Base-by-base conservation (phyloP, 2,329 filamentous ascomycete genomes). In the Paraconiothyrium brasiliense region DNA sequence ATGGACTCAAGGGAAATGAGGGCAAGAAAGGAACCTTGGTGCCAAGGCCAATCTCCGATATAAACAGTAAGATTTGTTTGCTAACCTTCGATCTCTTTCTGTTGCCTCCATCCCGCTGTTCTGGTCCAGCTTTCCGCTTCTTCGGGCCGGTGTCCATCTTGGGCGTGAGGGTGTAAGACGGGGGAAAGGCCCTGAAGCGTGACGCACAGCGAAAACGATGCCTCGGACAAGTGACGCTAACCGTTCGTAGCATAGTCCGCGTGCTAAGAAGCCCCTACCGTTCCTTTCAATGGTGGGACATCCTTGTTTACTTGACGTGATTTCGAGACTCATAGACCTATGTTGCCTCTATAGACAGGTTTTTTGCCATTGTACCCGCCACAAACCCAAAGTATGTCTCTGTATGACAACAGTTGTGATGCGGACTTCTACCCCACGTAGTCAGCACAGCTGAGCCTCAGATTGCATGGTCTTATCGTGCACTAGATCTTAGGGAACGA, bases 71-170 rank as follows among this genome's bases (percentile, higher is more conserved):
- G 46, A 57, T 51, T 46, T 65, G 67, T 61, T 65, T 68, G 32
- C 74, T 67, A 60, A 81, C 80, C 71, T 77, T 81, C 10, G 70
- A 64, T 62, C 71, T 74, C 68, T 81, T 81, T 27, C 75, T 72
- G 32, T 65, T 66, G 54, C 61, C 66, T 32, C 67, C 69, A 30
- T 67, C 64, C 35, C 65, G 66, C 47, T 69, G 64, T 14, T 72
- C 72, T 32, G 67, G 51, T 48, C 69, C 74, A 22, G 78, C 77
- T 62, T 80, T 81, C 46, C 80, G 71, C 63, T 82, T 82, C 37
- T 54, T 74, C 52, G 68, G 58, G 4, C 56, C 52, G 46, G 64
- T 7, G 32, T 69, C 66, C 69, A 73, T 76, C 44, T 37, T 61
- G 56, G 41, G 43, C 34, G 34, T 10, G 47, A 44, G 16, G 44